Evolutionary conservation across 306 rosid species (phyloP), one percentile per base, ranked within the genome.

Genomic region (Quercus wislizeni): DNA sequence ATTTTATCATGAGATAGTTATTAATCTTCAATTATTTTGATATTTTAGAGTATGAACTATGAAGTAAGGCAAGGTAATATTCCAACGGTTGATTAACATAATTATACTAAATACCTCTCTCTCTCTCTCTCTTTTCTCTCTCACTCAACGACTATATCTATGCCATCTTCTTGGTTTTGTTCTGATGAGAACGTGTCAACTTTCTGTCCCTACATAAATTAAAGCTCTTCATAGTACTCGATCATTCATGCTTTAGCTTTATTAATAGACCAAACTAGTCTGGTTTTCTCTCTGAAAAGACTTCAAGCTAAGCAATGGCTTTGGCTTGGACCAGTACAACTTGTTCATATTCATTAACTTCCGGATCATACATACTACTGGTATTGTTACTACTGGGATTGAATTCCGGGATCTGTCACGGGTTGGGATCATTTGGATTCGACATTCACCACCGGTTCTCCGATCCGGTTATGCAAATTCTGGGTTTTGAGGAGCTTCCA

Each of bases 391-490:
- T 75, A 3, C 55, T 84, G 84, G 55, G 55, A 43, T 79, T 69
- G 70, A 80, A 69, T 79, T 83, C 75, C 31, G 64, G 61, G 6
- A 78, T 69, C 4, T 85, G 89, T 41, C 2, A 68, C 5, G 91
- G 85, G 20, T 84, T 75, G 1, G 88, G 79, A 15, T 63, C 92
- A 0, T 91, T 89, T 51, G 91, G 85, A 25, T 92, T 91, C 49
- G 92, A 83, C 71, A 74, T 94, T 51, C 95, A 92, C 82, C 97
- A 94, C 81, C 76, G 89, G 3, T 91, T 77, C 41, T 94, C 98
- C 5, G 93, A 91, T 79, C 89, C 93, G 62, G 88, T 94, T 2
- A 86, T 80, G 84, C 92, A 78, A 31, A 62, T 92, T 87, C 23
- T 94, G 27, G 89, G 86, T 11, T 46, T 61, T 52, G 79, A 83